These are phyloP conservation scores for Dorcoceras hygrometricum DNA, from an alignment of 257 asterid genomes.

Conservation along the genomic window DNA sequence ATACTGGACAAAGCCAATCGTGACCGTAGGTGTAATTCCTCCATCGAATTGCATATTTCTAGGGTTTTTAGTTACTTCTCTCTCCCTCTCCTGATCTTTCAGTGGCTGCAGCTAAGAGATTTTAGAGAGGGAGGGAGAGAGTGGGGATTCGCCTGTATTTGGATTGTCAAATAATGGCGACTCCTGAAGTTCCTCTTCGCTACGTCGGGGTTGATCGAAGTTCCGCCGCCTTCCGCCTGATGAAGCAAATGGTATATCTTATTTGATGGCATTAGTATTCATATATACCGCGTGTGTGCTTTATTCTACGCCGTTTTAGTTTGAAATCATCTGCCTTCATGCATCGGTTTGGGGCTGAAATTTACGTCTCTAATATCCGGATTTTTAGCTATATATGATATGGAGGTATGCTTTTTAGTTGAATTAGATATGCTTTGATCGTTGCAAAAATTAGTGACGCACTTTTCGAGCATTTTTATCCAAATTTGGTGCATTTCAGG, in stretches of 20 bases:
- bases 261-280: neutral
- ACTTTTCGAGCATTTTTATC: too few species aligned
- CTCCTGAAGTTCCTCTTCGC: conserved; percentile 85
- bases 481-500: too few species aligned
- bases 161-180: conserved; percentile 41
- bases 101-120: neutral
- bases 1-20: conserved; percentile 21
- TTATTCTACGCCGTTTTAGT: neutral
- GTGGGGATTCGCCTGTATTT: neutral
- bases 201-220: conserved; percentile 82
- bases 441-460: too few species aligned
- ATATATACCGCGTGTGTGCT: neutral
- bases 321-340: neutral
- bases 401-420: neutral
- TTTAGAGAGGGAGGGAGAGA: conserved; percentile 26
- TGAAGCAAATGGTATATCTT: conserved; percentile 87
- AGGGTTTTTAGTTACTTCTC: conserved; percentile 25
- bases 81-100: conserved; percentile 14
- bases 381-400: neutral
- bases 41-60: conserved; percentile 10
- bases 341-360: neutral
- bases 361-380: neutral
- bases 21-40: conserved; percentile 18
- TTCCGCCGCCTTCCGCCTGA: conserved; percentile 98
- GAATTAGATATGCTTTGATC: too few species aligned